These are phyloP conservation scores for Candida sp. DNA, from an alignment of 1,139 yeast genomes.

Conservation along the genomic window DNA sequence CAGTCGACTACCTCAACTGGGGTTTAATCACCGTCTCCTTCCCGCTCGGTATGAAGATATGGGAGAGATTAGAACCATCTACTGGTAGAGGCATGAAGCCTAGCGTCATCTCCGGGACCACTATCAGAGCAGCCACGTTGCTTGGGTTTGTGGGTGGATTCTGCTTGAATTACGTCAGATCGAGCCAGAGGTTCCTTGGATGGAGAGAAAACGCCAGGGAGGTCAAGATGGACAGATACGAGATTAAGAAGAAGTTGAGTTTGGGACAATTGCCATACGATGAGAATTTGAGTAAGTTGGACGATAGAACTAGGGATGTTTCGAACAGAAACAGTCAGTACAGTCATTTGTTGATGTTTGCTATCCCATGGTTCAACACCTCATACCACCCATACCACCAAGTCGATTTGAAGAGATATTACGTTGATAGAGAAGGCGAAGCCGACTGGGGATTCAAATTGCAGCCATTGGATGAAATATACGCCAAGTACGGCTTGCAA, in stretches of 20 bases:
- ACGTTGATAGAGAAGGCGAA: constrained; percentile 64
- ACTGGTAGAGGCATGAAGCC: constrained; percentile 64
- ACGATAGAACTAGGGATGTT: constrained; percentile 75
- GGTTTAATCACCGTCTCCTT: constrained; percentile 66
- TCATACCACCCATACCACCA: constrained; percentile 88
- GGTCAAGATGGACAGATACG: constrained; percentile 74
- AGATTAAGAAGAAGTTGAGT: constrained; percentile 69
- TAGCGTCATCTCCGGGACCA: constrained; percentile 55
- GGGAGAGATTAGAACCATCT: constrained; percentile 69
- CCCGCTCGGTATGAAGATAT: constrained; percentile 62
- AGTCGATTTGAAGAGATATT: constrained; percentile 70
- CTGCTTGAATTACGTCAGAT: constrained; percentile 64
- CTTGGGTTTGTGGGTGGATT: constrained; percentile 78
- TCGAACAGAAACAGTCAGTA: constrained; percentile 84
- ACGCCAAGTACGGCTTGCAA: constrained; percentile 42
- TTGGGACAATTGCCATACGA: constrained; percentile 71
- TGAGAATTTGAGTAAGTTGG: constrained; percentile 60
- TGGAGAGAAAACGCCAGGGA: constrained; percentile 76
- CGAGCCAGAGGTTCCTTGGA: constrained; percentile 80
- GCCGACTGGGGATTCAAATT: constrained; percentile 52
- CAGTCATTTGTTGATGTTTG: constrained; percentile 62
- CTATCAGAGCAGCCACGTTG: constrained; percentile 61
- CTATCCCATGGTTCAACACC: constrained; percentile 85
- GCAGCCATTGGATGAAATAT: constrained; percentile 51
- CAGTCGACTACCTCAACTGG: constrained; percentile 68